Conservation (phyloP, 148 eudicot species). For the Silene latifolia region DNA sequence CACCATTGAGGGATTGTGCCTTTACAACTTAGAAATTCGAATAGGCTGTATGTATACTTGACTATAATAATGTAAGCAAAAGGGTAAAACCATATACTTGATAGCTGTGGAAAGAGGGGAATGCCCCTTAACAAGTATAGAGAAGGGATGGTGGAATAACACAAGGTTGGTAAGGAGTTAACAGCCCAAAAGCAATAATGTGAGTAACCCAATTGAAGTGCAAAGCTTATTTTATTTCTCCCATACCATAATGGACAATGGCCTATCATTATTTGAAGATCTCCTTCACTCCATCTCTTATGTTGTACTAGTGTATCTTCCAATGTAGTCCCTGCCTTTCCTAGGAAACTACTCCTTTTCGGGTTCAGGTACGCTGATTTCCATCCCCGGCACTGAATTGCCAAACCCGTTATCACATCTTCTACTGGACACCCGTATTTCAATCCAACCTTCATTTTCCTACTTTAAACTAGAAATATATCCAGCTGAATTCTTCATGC, state of each 20-base stretch:
- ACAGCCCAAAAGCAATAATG: constrained; percentile 56
- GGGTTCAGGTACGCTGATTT: constrained; percentile 63
- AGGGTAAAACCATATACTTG: constrained; percentile 66
- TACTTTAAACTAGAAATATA: no score
- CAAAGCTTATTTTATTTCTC: constrained; percentile 38
- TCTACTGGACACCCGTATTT: constrained; percentile 79
- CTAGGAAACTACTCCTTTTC: constrained; percentile 47
- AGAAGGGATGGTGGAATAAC: constrained; percentile 60
- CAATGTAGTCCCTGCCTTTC: constrained; percentile 55
- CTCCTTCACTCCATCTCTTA: constrained; percentile 92
- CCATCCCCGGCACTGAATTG: constrained; percentile 79
- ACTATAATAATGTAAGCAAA: constrained; percentile 48
- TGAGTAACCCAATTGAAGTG: constrained; percentile 48
- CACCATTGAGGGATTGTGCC: constrained; percentile 77
- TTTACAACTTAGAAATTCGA: constrained; percentile 48
- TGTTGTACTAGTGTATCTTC: constrained; percentile 62
- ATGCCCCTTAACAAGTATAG: constrained; percentile 54
- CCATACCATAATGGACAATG: constrained; percentile 65
- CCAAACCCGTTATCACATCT: constrained; percentile 75
- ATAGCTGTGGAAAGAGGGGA: constrained; percentile 71
- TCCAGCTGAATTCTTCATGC: no score
- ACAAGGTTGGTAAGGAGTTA: constrained; percentile 45
- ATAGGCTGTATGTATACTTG: constrained; percentile 34
- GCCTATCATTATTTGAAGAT: constrained; percentile 53
- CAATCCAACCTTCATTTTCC: constrained; percentile 56